Percentiles rank a stretch among this genome's conserved stretches.
phyloP scores from a whole-genome alignment of 805 yeast species.

The Ogataea pini region DNA sequence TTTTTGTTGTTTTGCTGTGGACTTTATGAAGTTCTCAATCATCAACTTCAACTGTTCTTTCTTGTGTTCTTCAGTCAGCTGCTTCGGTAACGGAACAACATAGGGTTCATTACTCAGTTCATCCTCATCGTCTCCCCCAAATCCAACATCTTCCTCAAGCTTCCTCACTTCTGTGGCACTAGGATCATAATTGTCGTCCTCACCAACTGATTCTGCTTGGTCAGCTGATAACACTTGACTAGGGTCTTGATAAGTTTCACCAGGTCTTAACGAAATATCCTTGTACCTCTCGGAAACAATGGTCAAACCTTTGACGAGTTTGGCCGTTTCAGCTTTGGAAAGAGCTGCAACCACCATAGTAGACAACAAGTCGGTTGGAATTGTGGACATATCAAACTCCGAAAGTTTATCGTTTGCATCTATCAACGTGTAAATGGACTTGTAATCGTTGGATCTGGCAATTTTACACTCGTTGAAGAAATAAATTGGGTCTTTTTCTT shows the following conservation, averaged over 20 bases:
- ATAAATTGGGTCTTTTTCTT: slow-evolving; percentile 19
- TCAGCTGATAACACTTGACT: too few relatives aligned
- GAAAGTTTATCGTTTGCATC: slow-evolving; percentile 59
- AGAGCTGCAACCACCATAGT: slow-evolving; percentile 70
- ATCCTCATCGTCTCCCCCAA: slow-evolving; percentile 35
- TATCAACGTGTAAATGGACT: slow-evolving; percentile 67
- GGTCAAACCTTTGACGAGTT: slow-evolving; percentile 65
- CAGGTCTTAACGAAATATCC: slow-evolving; percentile 16
- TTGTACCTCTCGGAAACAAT: slow-evolving; percentile 65
- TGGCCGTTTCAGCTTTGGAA: slow-evolving; percentile 49
- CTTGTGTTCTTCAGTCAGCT: slow-evolving; percentile 54
- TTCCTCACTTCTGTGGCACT: slow-evolving; percentile 12
- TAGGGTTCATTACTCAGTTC: slow-evolving; percentile 33
- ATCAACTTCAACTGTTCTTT: slow-evolving; percentile 57
- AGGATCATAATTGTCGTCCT: slow-evolving; percentile 10
- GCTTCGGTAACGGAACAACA: slow-evolving; percentile 57
- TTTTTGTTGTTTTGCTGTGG: slow-evolving; percentile 39
- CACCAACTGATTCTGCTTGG: background rate
- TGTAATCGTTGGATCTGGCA: slow-evolving; percentile 49
- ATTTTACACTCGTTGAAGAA: slow-evolving; percentile 35
- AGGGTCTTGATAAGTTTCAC: slow-evolving; percentile 8
- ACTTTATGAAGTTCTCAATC: slow-evolving; percentile 56
- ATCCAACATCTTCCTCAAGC: slow-evolving; percentile 14
- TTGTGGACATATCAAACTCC: slow-evolving; percentile 64
- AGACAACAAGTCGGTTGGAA: slow-evolving; percentile 64